Base-by-base conservation (phyloP, 129 eudicot species). In the Glebionis coronaria region DNA sequence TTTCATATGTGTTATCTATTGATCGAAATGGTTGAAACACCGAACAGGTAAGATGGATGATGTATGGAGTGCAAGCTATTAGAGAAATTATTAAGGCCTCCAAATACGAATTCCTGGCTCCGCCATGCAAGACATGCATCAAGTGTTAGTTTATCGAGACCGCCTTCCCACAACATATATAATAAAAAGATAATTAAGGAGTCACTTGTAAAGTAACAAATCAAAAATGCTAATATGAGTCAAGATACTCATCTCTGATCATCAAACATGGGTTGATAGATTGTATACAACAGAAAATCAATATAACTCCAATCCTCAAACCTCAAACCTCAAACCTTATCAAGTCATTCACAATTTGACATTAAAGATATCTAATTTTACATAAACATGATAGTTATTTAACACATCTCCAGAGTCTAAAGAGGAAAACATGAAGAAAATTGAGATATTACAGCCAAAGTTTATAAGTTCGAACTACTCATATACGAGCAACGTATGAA, bases 401-500 rank as follows among this genome's bases (percentile, higher is more conserved):
- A 35, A 35, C 42, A 35, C 42, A 35, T 35, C 42, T 53, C 15
- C 10, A 29, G 11, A 44, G 59, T 56, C n/a, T 4, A 47, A 73
- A 44, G 20, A 29, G 1, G 42, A 51, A 23, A 52, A 23, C 38
- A 53, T 63, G 19, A 52, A 47, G 51, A 51, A 67, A 53, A 62
- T 52, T 12, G 0, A 21, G 29, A 71, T 29, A 45, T 38, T 47
- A 71, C 63, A 63, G 44, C 63, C 9, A 12, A 19, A 35, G 59
- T 12, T 16, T 25, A 23, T 11, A 66, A 10, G 51, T n/a, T 56
- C 35, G 31, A 27, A 45, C 8, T 60, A 15, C 60, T 87, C 90
- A 90, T 82, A 83, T 81, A 67, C 97, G 97, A 55, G 97, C 97
- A 57, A 91, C 97, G 49, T 91, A 91, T 15, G 97, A 91, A 72